A percentile compares a stretch with the other conserved stretches of the same genome.
Evolutionary conservation across 2,329 filamentous ascomycete species (phyloP).

Genomic region (Trichoderma aggressivum): DNA sequence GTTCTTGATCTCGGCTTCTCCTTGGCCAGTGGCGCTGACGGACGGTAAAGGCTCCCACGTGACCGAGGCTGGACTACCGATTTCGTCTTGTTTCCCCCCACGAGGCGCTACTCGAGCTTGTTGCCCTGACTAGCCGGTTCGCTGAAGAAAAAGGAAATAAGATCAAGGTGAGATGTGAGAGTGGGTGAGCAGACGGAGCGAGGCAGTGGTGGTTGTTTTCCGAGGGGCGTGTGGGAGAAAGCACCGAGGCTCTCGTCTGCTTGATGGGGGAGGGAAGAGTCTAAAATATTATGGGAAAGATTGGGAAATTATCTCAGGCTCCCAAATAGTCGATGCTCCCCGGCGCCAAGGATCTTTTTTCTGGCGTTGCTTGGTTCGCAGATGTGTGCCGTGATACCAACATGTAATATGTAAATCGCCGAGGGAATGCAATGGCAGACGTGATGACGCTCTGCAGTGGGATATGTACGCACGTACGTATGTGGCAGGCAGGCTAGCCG

Average conservation of each 20-base stretch:
- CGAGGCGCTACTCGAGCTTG: conserved; percentile 6
- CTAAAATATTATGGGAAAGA: conserved; percentile 17
- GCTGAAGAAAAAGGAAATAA: not conserved
- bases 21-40: conserved; percentile 9
- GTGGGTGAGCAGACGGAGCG: not conserved
- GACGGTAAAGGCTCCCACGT: conserved; percentile 3
- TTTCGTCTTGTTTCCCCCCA: not conserved
- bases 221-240: not conserved
- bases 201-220: not conserved
- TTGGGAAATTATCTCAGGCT: conserved; percentile 16
- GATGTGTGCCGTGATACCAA: conserved; percentile 12
- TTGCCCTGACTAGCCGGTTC: conserved; percentile 13
- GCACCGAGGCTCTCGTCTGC: not conserved
- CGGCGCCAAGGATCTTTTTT: conserved; percentile 13
- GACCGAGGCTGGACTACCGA: conserved; percentile 1
- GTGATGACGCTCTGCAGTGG: conserved; percentile 9
- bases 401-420: conserved; percentile 2
- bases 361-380: conserved; percentile 1
- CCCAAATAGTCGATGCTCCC: conserved; percentile 12
- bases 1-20: not conserved
- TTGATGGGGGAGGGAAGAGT: conserved; percentile 3
- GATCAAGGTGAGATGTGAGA: not conserved
- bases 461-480: not conserved
- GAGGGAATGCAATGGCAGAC: conserved; percentile 3
- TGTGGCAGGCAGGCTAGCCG: conserved; percentile 4